These are phyloP conservation scores for Candida ascalaphidarum DNA, from an alignment of 805 yeast species.

Conservation along the genomic window DNA sequence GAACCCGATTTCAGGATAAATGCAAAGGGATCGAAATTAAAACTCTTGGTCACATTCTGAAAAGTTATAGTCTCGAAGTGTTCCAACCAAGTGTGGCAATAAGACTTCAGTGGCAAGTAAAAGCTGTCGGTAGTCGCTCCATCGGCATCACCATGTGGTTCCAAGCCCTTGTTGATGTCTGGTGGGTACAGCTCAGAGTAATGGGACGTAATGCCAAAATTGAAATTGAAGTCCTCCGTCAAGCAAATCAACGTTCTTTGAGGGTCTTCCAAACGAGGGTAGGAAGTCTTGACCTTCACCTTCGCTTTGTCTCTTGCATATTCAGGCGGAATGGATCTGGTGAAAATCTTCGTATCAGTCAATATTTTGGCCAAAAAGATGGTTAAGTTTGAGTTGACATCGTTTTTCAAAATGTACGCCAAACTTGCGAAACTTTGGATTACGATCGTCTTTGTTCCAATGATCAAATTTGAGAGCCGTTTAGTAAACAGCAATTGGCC, in stretches of 20 bases:
- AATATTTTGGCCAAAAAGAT: slow-evolving; percentile 29
- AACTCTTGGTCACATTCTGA: slow-evolving; percentile 15
- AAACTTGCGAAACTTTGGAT: slow-evolving; percentile 26
- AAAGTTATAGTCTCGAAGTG: slow-evolving; percentile 16
- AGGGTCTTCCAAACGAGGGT: slow-evolving; percentile 9
- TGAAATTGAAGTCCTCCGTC: slow-evolving; percentile 39
- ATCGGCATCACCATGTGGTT: no score
- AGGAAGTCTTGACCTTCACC: slow-evolving; percentile 13
- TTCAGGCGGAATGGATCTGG: slow-evolving; percentile 1
- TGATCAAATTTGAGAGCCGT: slow-evolving; percentile 21
- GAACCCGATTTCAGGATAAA: slow-evolving; percentile 19
- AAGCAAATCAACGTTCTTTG: no score
- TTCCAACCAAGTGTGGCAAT: slow-evolving; percentile 23
- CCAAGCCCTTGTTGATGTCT: neutral
- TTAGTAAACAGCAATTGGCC: slow-evolving; percentile 15
- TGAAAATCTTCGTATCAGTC: slow-evolving; percentile 27
- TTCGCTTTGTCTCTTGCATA: slow-evolving; percentile 11
- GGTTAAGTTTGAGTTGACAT: slow-evolving; percentile 33
- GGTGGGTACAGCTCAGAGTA: slow-evolving; percentile 12
- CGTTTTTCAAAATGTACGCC: slow-evolving; percentile 23
- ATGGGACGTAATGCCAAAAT: slow-evolving; percentile 49
- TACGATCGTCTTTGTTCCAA: slow-evolving; percentile 28
- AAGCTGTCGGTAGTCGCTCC: slow-evolving; percentile 4
- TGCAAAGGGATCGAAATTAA: slow-evolving; percentile 24
- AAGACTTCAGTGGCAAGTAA: slow-evolving; percentile 14